Evolutionary conservation across 805 yeast genomes (phyloP), one percentile per base, ranked within the genome.

Genomic region (Cyberlindnera euphorbiiphila): DNA sequence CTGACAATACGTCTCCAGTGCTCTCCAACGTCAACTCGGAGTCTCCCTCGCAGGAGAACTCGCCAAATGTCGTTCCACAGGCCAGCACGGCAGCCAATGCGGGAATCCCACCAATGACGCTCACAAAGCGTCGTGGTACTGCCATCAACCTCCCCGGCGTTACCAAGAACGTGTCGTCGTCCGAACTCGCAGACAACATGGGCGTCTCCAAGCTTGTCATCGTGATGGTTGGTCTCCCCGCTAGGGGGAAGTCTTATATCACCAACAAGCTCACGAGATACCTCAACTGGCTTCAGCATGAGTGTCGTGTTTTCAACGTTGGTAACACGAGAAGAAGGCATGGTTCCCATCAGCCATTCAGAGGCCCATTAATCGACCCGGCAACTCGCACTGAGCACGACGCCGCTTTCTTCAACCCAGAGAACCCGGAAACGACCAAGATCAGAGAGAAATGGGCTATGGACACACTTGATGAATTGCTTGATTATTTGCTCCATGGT

Each of bases 191-290:
- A 4, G 46, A 41, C 13, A 48, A 65, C 35, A 96, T 87, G 54
- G 79, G 84, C 5, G 91, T 87, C 1, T 77, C 88, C 11, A 84
- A 87, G 55, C 70, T 91, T 36, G 95, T 91, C 12, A 86, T 91
- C 42, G 94, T 93, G 14, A 91, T 91, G 98, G 96, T 91, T 12
- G 98, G 98, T 0, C 60, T 83, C 11, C 98, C 98, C 0, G 97
- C 97, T 0, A 69, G 97, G 37, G 98, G 98, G 4, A 91, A 91
- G 60, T 84, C 95, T 2, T 93, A 89, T 58, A 78, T 91, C 45
- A 87, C 97, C 36, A 91, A 88, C 61, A 91, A 93, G 57, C 69
- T 91, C 32, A 85, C 94, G 1, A 66, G 98, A 43, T 93, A 86
- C 61, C 67, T 91, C 57, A 91, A 91, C 63, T 91, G 96, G 95